Base-by-base conservation (phyloP, 352 stramenopile species). In the Phytophthora syringae region DNA sequence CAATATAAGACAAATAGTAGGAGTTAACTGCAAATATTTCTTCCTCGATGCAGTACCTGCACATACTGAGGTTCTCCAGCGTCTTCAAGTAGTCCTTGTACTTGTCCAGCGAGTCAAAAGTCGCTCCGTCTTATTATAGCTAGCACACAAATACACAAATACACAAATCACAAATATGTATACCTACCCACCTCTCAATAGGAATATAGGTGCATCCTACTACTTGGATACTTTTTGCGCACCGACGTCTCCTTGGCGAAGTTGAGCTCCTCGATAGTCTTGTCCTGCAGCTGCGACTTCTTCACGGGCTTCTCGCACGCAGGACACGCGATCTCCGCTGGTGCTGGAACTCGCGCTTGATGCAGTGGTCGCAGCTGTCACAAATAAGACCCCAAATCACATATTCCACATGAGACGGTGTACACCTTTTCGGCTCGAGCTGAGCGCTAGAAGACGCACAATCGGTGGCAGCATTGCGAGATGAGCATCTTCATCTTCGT, bases 401-500 rank as follows among this genome's bases (percentile, higher is more conserved):
- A 58, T 18, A 7, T 24, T 37, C 36, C 11, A 27, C 9, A 24
- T 48, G 7, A 40, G 18, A n/a, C n/a, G 50, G 27, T 60, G n/a
- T 43, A 69, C 25, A 34, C 18, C 30, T 13, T 48, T 15, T 7
- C 28, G 25, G 5, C 25, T 12, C 45, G 40, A 16, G 40, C 50
- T 11, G 24, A 47, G 12, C 45, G 5, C 5, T 25, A 63, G 24
- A 61, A 10, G n/a, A 24, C 88, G 64, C 76, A 96, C 88, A 94
- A 95, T 72, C 86, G 86, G 60, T 96, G 88, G 53, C 88, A 86
- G 45, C 88, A 96, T 73, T 96, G 95, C 53, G 88, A 95, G 71
- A 96, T 96, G 60, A 94, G 86, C 83, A 96, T 94, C 72, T 95
- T 96, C 88, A 96, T 96, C 74, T 93, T 94, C 18, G 86, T 96